A percentile compares a stretch with the other conserved stretches of the same genome.
Evolutionary conservation across 495 filamentous ascomycete genomes (phyloP).

Genomic region (Pseudevernia furfuracea): DNA sequence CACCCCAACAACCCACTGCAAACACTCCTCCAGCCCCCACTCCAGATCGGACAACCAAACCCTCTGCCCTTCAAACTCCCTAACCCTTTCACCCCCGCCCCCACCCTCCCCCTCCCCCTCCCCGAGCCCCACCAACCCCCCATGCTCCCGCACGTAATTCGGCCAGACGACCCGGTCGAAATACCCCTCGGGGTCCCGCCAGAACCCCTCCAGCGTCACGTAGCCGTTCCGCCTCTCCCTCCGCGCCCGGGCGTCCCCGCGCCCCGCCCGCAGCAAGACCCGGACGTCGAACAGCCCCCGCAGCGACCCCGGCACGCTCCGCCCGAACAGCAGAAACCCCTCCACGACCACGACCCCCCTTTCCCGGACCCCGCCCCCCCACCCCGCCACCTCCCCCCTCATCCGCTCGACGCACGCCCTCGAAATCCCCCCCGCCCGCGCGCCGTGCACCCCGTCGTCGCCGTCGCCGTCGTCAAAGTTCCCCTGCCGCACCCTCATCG

Average conservation of each 20-base stretch:
- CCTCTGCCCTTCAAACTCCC: conserved; percentile 30
- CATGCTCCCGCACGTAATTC: conserved; percentile 73
- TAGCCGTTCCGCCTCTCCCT: conserved; percentile 73
- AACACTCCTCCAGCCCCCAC: conserved; percentile 35
- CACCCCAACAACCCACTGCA: conserved; percentile 42
- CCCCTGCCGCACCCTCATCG: conserved; percentile 51
- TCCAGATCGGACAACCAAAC: conserved; percentile 26
- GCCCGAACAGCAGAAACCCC: conserved; percentile 72
- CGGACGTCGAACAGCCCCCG: conserved; percentile 56
- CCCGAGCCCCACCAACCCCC: conserved; percentile 62
- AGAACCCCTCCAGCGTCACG: conserved; percentile 78
- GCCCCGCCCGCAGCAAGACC: conserved; percentile 63
- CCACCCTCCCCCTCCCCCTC: conserved; percentile 41
- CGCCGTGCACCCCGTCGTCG: neutral
- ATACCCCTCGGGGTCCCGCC: conserved; percentile 88
- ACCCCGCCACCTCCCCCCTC: conserved; percentile 27
- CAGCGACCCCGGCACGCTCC: conserved; percentile 17
- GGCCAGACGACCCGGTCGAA: conserved; percentile 95
- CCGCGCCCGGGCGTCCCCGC: conserved; percentile 52
- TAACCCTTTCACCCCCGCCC: conserved; percentile 33
- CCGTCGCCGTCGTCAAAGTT: conserved; percentile 54
- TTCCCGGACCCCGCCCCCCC: conserved; percentile 5
- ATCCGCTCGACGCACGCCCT: conserved; percentile 27
- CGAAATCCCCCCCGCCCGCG: no score
- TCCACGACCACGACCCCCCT: conserved; percentile 51